These are phyloP conservation scores for Chytriomyces sp. DNA, from an alignment of 192 early-diverging fungal species.

Conservation along the genomic window DNA sequence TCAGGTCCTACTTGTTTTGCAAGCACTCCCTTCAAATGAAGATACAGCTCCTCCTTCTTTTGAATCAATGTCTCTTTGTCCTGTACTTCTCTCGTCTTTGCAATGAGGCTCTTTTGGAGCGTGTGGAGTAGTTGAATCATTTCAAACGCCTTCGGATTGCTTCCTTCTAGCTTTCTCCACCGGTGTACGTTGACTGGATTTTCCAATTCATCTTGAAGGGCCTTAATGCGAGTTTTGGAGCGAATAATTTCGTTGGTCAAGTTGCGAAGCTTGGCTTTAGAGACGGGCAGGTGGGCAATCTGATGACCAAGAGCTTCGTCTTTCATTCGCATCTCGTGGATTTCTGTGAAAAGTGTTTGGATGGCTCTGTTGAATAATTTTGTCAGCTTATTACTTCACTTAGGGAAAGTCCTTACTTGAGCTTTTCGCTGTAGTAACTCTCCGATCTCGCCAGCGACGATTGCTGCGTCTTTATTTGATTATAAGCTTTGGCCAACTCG, in stretches of 20 bases:
- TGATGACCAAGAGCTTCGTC: conserved; percentile 32
- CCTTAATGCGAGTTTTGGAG: conserved; percentile 55
- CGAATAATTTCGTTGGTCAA: conserved; percentile 50
- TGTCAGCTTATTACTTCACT: background rate
- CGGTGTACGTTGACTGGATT: conserved; percentile 68
- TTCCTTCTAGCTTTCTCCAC: conserved; percentile 65
- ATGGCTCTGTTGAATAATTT: conserved; percentile 17
- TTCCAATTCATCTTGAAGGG: conserved; percentile 61
- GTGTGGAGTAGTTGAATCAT: conserved; percentile 62
- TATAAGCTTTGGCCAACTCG: conserved; percentile 60
- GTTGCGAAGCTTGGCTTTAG: conserved; percentile 41
- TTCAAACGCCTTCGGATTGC: conserved; percentile 59
- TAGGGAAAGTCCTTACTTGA: conserved; percentile 14
- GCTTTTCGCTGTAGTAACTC: conserved; percentile 46
- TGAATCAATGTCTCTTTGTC: conserved; percentile 57
- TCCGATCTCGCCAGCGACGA: conserved; percentile 52
- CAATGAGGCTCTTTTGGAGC: conserved; percentile 62
- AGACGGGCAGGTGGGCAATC: conserved; percentile 27
- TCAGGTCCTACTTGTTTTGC: conserved; percentile 62
- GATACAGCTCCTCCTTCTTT: conserved; percentile 56
- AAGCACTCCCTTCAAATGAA: conserved; percentile 59
- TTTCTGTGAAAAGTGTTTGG: conserved; percentile 30
- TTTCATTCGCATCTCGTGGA: conserved; percentile 30
- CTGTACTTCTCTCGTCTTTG: conserved; percentile 53
- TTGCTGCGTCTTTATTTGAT: conserved; percentile 57